Evolutionary conservation across 2,329 filamentous ascomycete genomes (phyloP).

Genomic region (Curvularia eragrostidis): DNA sequence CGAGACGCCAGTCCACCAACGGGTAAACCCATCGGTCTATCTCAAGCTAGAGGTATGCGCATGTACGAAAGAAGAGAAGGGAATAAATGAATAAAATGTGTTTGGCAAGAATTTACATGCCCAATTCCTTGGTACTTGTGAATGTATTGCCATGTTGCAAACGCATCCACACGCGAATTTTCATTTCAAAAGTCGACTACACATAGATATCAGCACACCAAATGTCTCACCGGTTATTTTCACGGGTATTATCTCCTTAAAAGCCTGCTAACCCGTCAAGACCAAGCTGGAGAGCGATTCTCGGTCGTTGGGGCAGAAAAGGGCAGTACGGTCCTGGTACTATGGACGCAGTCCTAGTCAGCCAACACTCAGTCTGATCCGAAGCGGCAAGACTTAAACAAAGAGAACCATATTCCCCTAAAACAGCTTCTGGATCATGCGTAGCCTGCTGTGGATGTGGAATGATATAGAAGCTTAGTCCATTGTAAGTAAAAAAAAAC

Average conservation of each 20-base stretch:
- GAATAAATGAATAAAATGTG: not conserved
- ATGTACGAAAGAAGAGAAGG: not conserved
- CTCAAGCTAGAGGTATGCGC: not conserved
- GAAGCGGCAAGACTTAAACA: not conserved
- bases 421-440: not conserved
- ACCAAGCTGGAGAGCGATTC: not conserved
- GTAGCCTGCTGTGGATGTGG: not conserved
- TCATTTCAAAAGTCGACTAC: not conserved
- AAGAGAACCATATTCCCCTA: not conserved
- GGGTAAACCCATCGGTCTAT: not conserved
- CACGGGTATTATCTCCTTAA: too few relatives aligned
- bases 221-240: too few relatives aligned
- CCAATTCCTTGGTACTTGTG: not conserved
- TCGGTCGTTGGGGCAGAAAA: not conserved
- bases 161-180: not conserved
- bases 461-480: not conserved
- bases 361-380: not conserved
- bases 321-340: not conserved
- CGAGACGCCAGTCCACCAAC: constrained; percentile 4
- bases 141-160: not conserved
- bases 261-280: not conserved
- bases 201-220: not conserved
- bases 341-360: not conserved
- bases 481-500: not conserved
- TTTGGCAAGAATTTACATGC: not conserved